phyloP scores from a whole-genome alignment of 495 filamentous ascomycete genomes.

The Trichoderma virens region DNA sequence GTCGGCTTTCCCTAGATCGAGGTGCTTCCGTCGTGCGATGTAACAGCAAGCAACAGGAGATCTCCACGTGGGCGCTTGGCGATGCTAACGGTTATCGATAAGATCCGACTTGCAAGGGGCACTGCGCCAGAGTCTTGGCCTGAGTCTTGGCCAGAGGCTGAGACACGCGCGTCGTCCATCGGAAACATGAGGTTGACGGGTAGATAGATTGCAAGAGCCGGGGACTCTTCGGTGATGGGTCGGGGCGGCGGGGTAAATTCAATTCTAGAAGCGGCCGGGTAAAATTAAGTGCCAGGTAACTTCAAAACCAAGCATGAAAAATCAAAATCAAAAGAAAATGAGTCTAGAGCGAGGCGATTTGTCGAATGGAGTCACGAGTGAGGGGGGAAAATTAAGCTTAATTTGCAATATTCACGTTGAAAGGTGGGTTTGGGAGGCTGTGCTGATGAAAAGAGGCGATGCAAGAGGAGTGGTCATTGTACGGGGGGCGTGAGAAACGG shows the following conservation, averaged over 20 bases:
- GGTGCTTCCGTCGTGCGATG: background rate
- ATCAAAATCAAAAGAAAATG: background rate
- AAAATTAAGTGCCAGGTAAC: too few species aligned
- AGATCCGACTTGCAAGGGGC: background rate
- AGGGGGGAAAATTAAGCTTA: slow-evolving; percentile 4
- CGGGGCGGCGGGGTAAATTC: too few species aligned
- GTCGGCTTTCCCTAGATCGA: too few species aligned
- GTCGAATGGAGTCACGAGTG: background rate
- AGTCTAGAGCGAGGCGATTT: too few species aligned
- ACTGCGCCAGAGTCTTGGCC: background rate
- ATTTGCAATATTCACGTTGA: background rate
- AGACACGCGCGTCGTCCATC: too few species aligned
- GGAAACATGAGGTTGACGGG: too few species aligned
- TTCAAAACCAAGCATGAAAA: too few species aligned
- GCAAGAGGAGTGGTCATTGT: background rate
- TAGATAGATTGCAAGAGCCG: too few species aligned
- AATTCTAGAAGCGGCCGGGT: too few species aligned
- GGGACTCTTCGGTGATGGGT: too few species aligned
- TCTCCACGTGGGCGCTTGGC: background rate
- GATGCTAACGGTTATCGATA: background rate
- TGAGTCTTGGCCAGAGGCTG: background rate
- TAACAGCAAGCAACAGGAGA: background rate
- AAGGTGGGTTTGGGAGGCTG: background rate
- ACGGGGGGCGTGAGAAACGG: too few species aligned
- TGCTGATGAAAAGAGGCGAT: slow-evolving; percentile 2